Conservation (phyloP, 1,284 basidiomycete species). For the Ceratobasidium papillatum region DNA sequence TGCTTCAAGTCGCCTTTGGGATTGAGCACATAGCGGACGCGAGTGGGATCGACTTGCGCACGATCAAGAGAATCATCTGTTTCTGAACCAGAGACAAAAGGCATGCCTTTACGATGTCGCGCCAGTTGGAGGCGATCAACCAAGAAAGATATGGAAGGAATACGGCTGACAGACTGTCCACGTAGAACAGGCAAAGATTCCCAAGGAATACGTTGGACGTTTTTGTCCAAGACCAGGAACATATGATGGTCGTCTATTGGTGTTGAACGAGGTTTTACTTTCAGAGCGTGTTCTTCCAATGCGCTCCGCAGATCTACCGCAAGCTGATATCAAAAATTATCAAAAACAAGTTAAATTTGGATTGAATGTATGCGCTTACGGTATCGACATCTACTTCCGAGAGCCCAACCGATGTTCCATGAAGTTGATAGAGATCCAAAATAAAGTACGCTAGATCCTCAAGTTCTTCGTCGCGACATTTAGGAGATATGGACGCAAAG, state of each 20-base stretch:
- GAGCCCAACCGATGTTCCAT: conserved; percentile 86
- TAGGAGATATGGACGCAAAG: conserved; percentile 82
- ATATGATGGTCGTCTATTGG: conserved; percentile 64
- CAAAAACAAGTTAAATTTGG: background rate
- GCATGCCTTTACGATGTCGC: conserved; percentile 53
- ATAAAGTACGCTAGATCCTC: conserved; percentile 96
- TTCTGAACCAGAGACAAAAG: conserved; percentile 23
- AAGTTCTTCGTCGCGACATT: conserved; percentile 90
- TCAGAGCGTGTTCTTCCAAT: conserved; percentile 72
- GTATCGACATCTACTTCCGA: conserved; percentile 94
- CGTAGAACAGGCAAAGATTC: conserved; percentile 91
- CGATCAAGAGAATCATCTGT: conserved; percentile 55
- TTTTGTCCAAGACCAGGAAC: conserved; percentile 92
- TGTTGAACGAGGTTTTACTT: conserved; percentile 50
- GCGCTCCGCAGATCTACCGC: conserved; percentile 74
- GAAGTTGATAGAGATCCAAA: conserved; percentile 92
- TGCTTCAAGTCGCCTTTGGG: conserved; percentile 88
- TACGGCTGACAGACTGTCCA: conserved; percentile 86
- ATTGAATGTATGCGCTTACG: conserved; percentile 54
- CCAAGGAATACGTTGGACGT: conserved; percentile 92
- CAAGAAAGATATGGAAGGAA: conserved; percentile 90
- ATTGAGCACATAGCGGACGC: conserved; percentile 88
- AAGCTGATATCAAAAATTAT: conserved; percentile 45
- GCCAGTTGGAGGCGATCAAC: conserved; percentile 79
- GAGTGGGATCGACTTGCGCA: conserved; percentile 67